Evolutionary conservation across 176 grass and related monocot species (phyloP).

Genomic region (Elymus sibiricus): DNA sequence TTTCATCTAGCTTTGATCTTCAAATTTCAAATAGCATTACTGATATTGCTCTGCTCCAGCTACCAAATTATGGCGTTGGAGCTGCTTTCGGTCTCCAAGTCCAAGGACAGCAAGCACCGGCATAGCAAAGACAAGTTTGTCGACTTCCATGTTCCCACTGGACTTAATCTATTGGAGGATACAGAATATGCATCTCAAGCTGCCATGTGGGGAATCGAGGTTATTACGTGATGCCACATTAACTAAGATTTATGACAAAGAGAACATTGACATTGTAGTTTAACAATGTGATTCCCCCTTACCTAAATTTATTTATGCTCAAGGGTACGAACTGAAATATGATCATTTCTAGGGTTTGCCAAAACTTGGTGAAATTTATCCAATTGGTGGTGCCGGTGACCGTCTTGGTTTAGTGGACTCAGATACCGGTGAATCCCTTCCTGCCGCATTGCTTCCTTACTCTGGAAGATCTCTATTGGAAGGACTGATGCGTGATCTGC

Average conservation of each 20-base stretch:
- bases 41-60: slow-evolving; percentile 37
- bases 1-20: slow-evolving; percentile 18
- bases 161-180: slow-evolving; percentile 82
- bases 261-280: background rate
- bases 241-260: slow-evolving; percentile 4
- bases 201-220: slow-evolving; percentile 94
- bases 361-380: slow-evolving; percentile 98
- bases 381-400: slow-evolving; percentile 94
- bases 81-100: slow-evolving; percentile 58
- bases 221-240: slow-evolving; percentile 33
- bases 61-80: slow-evolving; percentile 82
- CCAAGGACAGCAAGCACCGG: slow-evolving; percentile 33
- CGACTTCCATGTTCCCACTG: slow-evolving; percentile 78
- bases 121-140: slow-evolving; percentile 47
- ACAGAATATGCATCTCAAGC: slow-evolving; percentile 85
- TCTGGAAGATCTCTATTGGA: slow-evolving; percentile 85
- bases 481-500: slow-evolving; percentile 89
- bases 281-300: background rate
- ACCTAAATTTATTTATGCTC: background rate
- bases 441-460: slow-evolving; percentile 88
- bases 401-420: slow-evolving; percentile 86
- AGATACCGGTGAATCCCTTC: slow-evolving; percentile 82
- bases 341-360: slow-evolving; percentile 83
- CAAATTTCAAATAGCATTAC: background rate
- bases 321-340: slow-evolving; percentile 36